These are phyloP conservation scores for Candida easanensis DNA, from an alignment of 805 yeast genomes.

Conservation along the genomic window DNA sequence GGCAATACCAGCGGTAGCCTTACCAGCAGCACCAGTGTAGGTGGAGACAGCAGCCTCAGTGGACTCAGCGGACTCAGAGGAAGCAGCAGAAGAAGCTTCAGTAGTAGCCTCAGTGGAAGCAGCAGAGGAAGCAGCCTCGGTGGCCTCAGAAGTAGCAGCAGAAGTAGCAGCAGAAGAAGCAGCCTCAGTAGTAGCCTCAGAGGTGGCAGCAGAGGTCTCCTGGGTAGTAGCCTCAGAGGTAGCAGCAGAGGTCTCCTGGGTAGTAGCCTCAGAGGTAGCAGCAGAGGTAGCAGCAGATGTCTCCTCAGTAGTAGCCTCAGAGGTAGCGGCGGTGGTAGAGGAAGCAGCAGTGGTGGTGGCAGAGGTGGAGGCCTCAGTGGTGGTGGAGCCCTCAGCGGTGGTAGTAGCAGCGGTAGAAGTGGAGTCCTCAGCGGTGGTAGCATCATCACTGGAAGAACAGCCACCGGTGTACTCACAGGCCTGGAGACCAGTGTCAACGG, in stretches of 20 bases:
- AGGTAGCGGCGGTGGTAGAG: not conserved
- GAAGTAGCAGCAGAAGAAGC: not conserved
- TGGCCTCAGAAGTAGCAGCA: not conserved
- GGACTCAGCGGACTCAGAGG: not conserved
- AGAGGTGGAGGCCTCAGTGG: not conserved
- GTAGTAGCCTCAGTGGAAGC: not conserved
- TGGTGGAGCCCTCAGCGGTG: not conserved
- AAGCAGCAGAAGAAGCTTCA: not conserved
- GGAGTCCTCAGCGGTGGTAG: not conserved
- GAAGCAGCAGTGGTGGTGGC: not conserved
- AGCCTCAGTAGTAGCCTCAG: not conserved
- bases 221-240: not conserved
- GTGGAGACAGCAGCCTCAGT: not conserved
- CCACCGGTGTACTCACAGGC: constrained; percentile 6
- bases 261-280: not conserved
- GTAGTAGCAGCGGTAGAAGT: not conserved
- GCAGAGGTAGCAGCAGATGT: not conserved
- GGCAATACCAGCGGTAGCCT: not conserved
- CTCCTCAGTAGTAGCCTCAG: not conserved
- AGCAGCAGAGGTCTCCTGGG: not conserved
- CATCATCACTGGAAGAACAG: not conserved
- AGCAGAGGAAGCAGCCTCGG: not conserved
- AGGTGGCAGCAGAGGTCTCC: not conserved
- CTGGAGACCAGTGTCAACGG: constrained; percentile 6
- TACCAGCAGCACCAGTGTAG: not conserved